Percentiles rank a stretch among this genome's conserved stretches.
These are phyloP conservation scores for Pezicula carpinea DNA, from an alignment of 2,329 filamentous ascomycete species.

Conservation along the genomic window DNA sequence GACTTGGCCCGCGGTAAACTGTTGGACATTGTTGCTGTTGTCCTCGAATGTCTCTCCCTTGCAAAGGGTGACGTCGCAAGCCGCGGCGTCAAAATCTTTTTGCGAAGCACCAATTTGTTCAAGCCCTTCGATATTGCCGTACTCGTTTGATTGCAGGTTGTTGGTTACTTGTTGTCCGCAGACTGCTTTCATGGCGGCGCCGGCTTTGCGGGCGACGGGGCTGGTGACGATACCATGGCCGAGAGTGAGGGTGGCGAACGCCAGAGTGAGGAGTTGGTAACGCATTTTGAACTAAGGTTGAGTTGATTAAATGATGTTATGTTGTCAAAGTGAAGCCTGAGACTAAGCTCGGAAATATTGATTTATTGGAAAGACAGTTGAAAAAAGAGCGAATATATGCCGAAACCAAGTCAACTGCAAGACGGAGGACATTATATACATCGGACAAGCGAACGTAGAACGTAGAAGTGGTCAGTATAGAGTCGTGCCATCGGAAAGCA, in stretches of 20 bases:
- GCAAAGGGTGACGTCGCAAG: not conserved
- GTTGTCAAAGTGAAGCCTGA: not conserved
- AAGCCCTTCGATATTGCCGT: not conserved
- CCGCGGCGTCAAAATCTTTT: not conserved
- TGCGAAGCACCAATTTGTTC: not conserved
- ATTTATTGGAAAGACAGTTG: no score
- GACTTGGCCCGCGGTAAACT: not conserved
- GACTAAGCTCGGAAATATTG: no score
- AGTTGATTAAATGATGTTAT: not conserved
- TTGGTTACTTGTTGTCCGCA: conserved; percentile 1
- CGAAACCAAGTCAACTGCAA: no score
- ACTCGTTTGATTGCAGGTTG: not conserved
- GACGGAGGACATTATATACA: no score
- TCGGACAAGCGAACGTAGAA: no score
- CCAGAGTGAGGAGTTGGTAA: not conserved
- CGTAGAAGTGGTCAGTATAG: no score
- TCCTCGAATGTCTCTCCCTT: not conserved
- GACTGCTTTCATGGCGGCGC: not conserved
- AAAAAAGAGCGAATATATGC: no score
- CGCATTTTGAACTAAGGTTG: not conserved
- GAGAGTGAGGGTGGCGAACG: not conserved
- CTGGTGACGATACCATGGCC: not conserved
- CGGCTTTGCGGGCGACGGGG: not conserved
- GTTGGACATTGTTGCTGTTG: conserved; percentile 1
- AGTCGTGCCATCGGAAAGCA: no score